A percentile compares a stretch with the other conserved stretches of the same genome.
These are phyloP conservation scores for Ceratobasidium sp. DNA, from an alignment of 1,284 basidiomycete genomes.

Conservation along the genomic window DNA sequence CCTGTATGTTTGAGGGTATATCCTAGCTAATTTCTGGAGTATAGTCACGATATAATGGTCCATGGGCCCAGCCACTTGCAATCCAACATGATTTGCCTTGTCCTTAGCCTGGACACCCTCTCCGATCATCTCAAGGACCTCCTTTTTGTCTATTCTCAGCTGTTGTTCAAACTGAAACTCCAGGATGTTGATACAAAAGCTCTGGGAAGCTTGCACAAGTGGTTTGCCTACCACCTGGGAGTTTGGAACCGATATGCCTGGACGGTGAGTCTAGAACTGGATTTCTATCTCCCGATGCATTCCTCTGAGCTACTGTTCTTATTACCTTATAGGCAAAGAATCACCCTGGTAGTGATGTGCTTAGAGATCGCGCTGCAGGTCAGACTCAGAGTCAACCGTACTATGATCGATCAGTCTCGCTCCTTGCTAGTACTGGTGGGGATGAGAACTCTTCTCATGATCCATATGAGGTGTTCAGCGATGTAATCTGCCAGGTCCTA, in stretches of 20 bases:
- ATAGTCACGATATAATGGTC: not conserved
- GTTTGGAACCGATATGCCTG: conserved; percentile 2
- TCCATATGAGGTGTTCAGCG: not conserved
- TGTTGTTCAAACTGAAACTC: not conserved
- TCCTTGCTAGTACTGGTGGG: not conserved
- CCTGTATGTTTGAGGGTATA: not conserved
- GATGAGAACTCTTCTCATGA: no score
- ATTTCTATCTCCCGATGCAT: not conserved
- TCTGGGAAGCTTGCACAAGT: not conserved
- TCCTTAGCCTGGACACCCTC: not conserved
- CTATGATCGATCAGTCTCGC: not conserved
- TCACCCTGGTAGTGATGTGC: not conserved
- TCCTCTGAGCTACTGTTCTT: no score
- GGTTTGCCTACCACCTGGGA: not conserved
- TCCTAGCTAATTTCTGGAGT: not conserved
- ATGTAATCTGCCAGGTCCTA: not conserved
- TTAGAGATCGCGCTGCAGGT: not conserved
- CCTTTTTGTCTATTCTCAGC: not conserved
- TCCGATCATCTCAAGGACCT: not conserved
- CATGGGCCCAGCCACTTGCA: not conserved
- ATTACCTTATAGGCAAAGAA: not conserved
- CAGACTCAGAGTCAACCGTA: not conserved
- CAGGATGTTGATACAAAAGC: not conserved
- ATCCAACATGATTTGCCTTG: not conserved
- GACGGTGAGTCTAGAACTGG: not conserved